Conservation (phyloP, 805 yeast genomes). For the Candida ovalis region DNA sequence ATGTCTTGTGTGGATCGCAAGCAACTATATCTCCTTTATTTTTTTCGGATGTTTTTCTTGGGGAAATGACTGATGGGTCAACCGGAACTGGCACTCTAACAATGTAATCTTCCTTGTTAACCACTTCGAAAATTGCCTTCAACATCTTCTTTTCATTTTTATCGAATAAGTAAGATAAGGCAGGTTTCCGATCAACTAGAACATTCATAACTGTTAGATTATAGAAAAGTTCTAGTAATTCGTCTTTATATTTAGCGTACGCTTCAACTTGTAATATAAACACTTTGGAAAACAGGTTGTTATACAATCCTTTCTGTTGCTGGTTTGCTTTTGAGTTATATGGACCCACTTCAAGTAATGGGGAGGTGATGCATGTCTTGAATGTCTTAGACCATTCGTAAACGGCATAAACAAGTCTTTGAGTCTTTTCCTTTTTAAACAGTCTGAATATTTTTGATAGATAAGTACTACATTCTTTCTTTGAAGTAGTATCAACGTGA, state of each 20-base stretch:
- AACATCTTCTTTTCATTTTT: constrained; percentile 11
- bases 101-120: not conserved
- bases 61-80: not conserved
- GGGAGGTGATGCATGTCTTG: not conserved
- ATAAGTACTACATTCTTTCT: constrained; percentile 13
- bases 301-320: constrained; percentile 2
- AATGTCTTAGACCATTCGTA: not conserved
- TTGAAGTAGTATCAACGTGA: constrained; percentile 10
- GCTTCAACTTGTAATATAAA: constrained; percentile 1
- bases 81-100: constrained; percentile 6
- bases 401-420: not conserved
- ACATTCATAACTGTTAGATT: constrained; percentile 16
- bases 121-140: constrained; percentile 8
- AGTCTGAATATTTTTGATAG: constrained; percentile 17
- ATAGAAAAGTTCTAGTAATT: constrained; percentile 8
- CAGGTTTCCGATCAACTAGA: not conserved
- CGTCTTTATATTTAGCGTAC: constrained; percentile 1
- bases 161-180: constrained; percentile 11
- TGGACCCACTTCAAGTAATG: not conserved
- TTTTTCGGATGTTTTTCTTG: too few relatives aligned
- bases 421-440: constrained; percentile 22
- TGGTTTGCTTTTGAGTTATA: not conserved
- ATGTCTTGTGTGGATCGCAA: too few relatives aligned
- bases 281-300: constrained; percentile 11
- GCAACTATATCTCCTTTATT: too few relatives aligned